A percentile compares a stretch with the other conserved stretches of the same genome.
Evolutionary conservation across 768 basidiomycete genomes (phyloP).

Genomic region (Mycena belliarum): DNA sequence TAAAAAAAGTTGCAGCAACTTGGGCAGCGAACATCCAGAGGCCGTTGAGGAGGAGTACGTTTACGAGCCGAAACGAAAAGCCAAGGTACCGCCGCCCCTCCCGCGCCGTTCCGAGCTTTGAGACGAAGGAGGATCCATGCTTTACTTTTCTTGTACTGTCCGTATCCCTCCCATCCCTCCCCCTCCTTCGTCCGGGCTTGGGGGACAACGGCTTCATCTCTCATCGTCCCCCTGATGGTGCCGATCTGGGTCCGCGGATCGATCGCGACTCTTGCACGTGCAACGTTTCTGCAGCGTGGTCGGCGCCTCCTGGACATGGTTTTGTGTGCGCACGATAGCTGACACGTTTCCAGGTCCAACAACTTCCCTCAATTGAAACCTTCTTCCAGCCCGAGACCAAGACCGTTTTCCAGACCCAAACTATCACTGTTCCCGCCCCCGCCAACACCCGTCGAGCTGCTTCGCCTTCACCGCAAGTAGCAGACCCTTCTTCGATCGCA

Average conservation of each 20-base stretch:
- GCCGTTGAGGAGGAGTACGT: slow-evolving; percentile 78
- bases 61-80: slow-evolving; percentile 83
- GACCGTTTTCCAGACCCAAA: slow-evolving; percentile 65
- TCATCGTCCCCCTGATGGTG: slow-evolving; percentile 65
- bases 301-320: slow-evolving; percentile 13
- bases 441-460: slow-evolving; percentile 78
- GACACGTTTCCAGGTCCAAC: slow-evolving; percentile 15
- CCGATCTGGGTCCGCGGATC: slow-evolving; percentile 36
- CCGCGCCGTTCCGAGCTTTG: slow-evolving; percentile 90
- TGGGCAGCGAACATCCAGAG: slow-evolving; percentile 68
- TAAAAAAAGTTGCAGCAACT: slow-evolving; percentile 42
- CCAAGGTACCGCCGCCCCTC: slow-evolving; percentile 87
- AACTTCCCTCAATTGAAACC: slow-evolving; percentile 21
- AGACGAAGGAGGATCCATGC: slow-evolving; percentile 81
- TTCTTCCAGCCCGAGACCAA: slow-evolving; percentile 61
- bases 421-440: slow-evolving; percentile 72
- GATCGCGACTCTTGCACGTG: slow-evolving; percentile 26
- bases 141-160: slow-evolving; percentile 64
- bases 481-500: slow-evolving; percentile 54
- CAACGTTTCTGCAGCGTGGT: slow-evolving; percentile 5
- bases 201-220: slow-evolving; percentile 75
- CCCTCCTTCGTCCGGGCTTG: slow-evolving; percentile 90
- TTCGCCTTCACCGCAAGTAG: slow-evolving; percentile 67
- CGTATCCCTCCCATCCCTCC: slow-evolving; percentile 60
- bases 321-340: slow-evolving; percentile 10